Base-by-base conservation (phyloP, 2,329 filamentous ascomycete species). In the Xylariaceae sp. region DNA sequence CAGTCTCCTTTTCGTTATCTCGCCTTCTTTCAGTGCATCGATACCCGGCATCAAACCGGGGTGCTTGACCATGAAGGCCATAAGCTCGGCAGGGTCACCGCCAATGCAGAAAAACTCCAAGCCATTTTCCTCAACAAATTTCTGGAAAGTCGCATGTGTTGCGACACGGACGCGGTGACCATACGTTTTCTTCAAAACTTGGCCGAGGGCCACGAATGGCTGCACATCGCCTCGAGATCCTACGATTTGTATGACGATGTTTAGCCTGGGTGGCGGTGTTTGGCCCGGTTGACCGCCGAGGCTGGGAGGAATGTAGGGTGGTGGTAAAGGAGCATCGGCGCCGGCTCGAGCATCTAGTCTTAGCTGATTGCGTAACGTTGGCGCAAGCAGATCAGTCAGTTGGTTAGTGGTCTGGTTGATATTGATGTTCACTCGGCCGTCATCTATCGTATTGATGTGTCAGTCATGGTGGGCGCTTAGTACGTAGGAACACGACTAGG, bases 401-500 rank as follows among this genome's bases (percentile, higher is more conserved):
- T 80, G 80, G 49, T 78, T 73, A 60, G 80, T 84, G 59, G 83
- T 86, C 66, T 90, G 86, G 64, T 87, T 84, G 71, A 94, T 89
- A 56, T 84, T 86, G 72, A 94, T 90, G 64, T 90, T 84, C 61
- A 94, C 79, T 64, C 90, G 83, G 19, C 89, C 89, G 71, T 92
- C 87, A 54, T 82, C 88, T 84, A 47, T 18, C 13, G 42, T 40
- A 48, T 51, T 43, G 46, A 33, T 48, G 17, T 16, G 42, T 62
- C 51, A 55, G 50, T 45, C 36, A 38, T 28, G 33, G 45, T 10
- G 14, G 31, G 22, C 11, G 16, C 12, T 16, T 6, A 38, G n/a
- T 22, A 33, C 41, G 22, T 16, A 18, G 18, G 11, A 28, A 10
- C 22, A 38, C 12, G 28, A 22, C 11, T 33, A 41, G 12, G 11